Base-by-base conservation (phyloP, 208 protist genomes). In the Angomonas deanei region DNA sequence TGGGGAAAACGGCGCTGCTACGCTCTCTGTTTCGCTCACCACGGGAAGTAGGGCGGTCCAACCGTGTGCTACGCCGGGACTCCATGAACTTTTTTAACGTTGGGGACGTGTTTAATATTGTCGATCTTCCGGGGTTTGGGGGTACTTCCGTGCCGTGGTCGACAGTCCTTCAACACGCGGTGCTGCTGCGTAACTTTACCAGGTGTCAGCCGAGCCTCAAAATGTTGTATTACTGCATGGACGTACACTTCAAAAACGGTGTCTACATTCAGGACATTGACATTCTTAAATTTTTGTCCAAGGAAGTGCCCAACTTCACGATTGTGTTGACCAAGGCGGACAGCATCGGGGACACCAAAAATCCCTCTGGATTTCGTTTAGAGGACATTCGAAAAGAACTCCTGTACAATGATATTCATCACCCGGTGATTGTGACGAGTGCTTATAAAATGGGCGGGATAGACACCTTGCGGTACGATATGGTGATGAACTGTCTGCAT, bases 161-260 rank as follows among this genome's bases (percentile, higher is more conserved):
- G 4, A 78, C 78, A 2, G 64, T 92, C 15, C 73, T 95, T 52
- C 85, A 92, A 53, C 85, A 95, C 61, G 88, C 88, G 17, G 76
- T 88, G 17, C 71, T 95, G 10, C 70, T 95, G 28, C 75, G 88
- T 26, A 95, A 95, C 72, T 91, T 91, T 60, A 72, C 64, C 17
- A 85, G 78, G 5, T 89, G 61, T 39, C 82, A 90, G 60, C 88
- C 88, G 3, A 89, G 72, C 48, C 63, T 95, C 10, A 95, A 95
- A 64, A 95, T 95, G 89, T 62, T 95, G 0, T 95, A 95, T 72
- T 95, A 95, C 66, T 92, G 84, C 74, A 88, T 95, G 82, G 89
- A 95, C 66, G 84, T 90, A n/a, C 76, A 91, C 66, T 90, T 88
- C 66, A 88, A 84, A 50, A 62, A 93, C 50, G 89, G 89, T 3